A percentile compares a stretch with the other conserved stretches of the same genome.
phyloP scores from a whole-genome alignment of 2,329 filamentous ascomycete species.

The Pestalotiopsis sp. region DNA sequence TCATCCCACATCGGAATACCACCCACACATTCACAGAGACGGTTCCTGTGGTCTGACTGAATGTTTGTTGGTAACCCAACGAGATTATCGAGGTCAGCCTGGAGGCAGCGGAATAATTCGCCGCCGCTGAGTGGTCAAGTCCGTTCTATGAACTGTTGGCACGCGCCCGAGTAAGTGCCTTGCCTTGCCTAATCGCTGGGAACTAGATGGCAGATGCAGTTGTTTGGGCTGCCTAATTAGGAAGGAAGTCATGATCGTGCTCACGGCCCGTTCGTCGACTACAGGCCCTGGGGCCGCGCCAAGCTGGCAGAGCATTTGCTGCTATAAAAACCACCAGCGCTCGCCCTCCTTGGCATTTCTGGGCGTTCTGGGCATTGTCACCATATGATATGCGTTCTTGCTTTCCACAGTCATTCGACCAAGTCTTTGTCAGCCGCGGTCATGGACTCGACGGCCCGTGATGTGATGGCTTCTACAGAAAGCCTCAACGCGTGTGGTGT shows the following conservation, averaged over 20 bases:
- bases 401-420: not conserved
- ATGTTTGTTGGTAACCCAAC: too few species aligned
- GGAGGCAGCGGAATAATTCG: too few species aligned
- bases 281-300: constrained; percentile 2
- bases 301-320: constrained; percentile 6
- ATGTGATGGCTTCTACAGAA: not conserved
- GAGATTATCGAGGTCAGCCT: too few species aligned
- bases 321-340: constrained; percentile 6
- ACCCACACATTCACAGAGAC: not conserved
- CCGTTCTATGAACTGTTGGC: not conserved
- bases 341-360: constrained; percentile 11
- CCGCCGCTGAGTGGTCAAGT: not conserved
- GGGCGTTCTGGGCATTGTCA: constrained; percentile 9
- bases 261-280: constrained; percentile 1
- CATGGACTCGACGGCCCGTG: not conserved
- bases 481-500: not conserved
- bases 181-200: not conserved
- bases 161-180: not conserved
- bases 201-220: not conserved
- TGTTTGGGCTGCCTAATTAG: constrained; percentile 7
- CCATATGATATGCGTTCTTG: constrained; percentile 6
- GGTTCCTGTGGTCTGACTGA: too few species aligned
- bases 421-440: not conserved
- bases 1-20: not conserved
- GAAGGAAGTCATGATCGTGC: constrained; percentile 1